Conservation (phyloP, 148 eudicot genomes). For the Cornus florida region DNA sequence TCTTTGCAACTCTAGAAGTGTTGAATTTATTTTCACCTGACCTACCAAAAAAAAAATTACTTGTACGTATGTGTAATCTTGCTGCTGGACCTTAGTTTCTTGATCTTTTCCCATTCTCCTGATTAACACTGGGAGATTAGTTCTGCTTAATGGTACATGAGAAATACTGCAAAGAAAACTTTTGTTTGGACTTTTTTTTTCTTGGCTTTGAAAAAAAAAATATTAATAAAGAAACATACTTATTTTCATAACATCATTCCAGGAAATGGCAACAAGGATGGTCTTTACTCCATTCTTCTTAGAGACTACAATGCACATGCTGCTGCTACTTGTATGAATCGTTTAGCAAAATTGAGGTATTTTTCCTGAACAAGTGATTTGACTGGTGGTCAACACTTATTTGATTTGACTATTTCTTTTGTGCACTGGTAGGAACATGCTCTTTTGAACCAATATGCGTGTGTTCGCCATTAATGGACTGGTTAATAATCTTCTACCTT, state of each 20-base stretch:
- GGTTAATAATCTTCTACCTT: background rate
- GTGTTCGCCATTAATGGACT: background rate
- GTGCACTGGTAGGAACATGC: background rate
- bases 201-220: background rate
- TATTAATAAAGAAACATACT: background rate
- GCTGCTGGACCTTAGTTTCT: background rate
- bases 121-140: background rate
- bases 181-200: background rate
- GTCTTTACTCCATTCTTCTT: slow-evolving; percentile 93
- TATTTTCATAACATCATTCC: slow-evolving; percentile 3
- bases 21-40: background rate
- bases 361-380: background rate
- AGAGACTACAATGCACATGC: slow-evolving; percentile 91
- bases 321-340: slow-evolving; percentile 97
- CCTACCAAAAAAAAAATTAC: background rate
- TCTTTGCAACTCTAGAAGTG: background rate
- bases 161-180: background rate
- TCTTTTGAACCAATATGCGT: background rate
- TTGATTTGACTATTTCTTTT: background rate
- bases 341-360: slow-evolving; percentile 92
- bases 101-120: background rate
- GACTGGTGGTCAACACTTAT: background rate
- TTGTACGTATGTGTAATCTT: background rate
- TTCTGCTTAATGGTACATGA: background rate
- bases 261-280: slow-evolving; percentile 98